A percentile compares a stretch with the other conserved stretches of the same genome.
These are phyloP conservation scores for Sanghuangporus sanghuang DNA, from an alignment of 1,284 basidiomycete species.

Conservation along the genomic window DNA sequence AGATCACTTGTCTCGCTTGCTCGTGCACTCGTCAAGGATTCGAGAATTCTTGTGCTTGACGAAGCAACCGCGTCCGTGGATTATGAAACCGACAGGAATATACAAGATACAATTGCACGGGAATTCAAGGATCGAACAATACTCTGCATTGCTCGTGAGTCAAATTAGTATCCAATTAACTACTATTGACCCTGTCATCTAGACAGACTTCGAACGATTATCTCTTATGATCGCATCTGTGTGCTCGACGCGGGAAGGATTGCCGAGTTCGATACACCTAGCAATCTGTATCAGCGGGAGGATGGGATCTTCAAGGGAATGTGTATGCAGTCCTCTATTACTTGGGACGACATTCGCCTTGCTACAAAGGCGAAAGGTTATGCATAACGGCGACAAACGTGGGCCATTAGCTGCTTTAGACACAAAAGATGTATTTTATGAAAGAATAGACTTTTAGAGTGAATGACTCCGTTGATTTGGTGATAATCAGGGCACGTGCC, in stretches of 20 bases:
- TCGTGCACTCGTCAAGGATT: constrained; percentile 74
- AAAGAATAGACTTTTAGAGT: not conserved
- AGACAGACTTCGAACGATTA: constrained; percentile 74
- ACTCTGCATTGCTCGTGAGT: constrained; percentile 72
- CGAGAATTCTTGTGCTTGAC: constrained; percentile 73
- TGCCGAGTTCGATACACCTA: constrained; percentile 69
- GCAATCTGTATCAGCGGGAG: constrained; percentile 48
- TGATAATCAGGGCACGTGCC: not conserved
- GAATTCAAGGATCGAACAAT: constrained; percentile 81
- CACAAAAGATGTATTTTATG: not conserved
- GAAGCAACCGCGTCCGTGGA: constrained; percentile 79
- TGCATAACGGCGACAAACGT: not conserved
- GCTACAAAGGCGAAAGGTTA: constrained; percentile 30
- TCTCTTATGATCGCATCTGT: constrained; percentile 71
- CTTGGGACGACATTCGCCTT: constrained; percentile 55
- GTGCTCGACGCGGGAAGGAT: constrained; percentile 70
- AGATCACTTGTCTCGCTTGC: constrained; percentile 79
- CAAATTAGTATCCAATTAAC: not conserved
- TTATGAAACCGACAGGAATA: constrained; percentile 79
- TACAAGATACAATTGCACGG: constrained; percentile 80
- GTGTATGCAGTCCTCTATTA: constrained; percentile 68
- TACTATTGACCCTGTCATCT: not conserved
- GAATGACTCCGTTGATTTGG: too few relatives aligned
- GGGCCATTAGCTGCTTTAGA: not conserved
- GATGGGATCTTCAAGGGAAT: constrained; percentile 68